Evolutionary conservation across 345 rosid genomes (phyloP).

Genomic region (Melaleuca alternifolia): DNA sequence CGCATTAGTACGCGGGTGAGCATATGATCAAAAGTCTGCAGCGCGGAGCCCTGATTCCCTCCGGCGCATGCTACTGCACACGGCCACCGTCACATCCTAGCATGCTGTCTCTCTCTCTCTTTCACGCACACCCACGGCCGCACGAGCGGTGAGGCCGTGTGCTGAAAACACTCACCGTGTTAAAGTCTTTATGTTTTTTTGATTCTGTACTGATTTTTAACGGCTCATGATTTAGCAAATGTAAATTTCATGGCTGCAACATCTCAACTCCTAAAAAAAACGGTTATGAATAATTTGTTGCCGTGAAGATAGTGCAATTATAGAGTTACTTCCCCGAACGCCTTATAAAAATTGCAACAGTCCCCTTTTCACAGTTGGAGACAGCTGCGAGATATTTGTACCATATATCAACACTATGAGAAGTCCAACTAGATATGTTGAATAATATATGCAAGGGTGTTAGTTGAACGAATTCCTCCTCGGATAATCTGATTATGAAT

Average conservation of each 20-base stretch:
- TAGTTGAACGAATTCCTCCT: neutral
- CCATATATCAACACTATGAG: neutral
- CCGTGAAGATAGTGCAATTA: neutral
- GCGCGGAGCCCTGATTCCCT: neutral
- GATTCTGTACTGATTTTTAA: neutral
- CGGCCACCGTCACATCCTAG: neutral
- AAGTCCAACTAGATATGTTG: neutral
- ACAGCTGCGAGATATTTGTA: neutral
- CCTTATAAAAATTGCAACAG: neutral
- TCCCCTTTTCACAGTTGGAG: neutral
- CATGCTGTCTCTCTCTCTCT: neutral
- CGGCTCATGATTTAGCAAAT: neutral
- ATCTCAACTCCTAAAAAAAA: neutral
- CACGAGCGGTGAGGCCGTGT: neutral
- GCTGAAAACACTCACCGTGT: neutral
- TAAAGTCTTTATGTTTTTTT: neutral
- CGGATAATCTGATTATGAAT: neutral
- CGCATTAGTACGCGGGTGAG: neutral
- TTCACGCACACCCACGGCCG: neutral
- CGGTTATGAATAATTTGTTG: neutral
- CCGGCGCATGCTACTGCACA: neutral
- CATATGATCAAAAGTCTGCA: neutral
- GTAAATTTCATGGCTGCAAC: neutral
- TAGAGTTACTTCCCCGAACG: rapidly evolving
- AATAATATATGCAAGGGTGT: neutral